Evolutionary conservation across 805 yeast genomes (phyloP), one percentile per base, ranked within the genome.

Genomic region (Ogataea nonfermentans): DNA sequence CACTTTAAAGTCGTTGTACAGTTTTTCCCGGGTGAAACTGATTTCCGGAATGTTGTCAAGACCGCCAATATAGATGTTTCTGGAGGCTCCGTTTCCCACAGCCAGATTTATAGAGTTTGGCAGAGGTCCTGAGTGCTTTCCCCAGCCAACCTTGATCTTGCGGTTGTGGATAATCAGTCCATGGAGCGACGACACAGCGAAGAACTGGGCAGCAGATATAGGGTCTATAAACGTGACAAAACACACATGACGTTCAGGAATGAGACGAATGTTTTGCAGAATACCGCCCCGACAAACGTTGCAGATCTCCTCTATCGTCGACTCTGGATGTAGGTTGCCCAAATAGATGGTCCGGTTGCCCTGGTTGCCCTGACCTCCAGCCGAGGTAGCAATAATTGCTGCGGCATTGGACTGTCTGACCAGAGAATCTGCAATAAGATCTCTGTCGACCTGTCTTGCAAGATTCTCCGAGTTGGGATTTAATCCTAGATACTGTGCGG

Each of bases 351-450:
- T 90, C 61, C 99, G 73, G 60, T 91, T 91, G 31, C 98, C 98
- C 49, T 89, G 70, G 59, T 91, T 91, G 42, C 80, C 79, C 17
- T 91, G 86, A 16, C 97, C 97, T 10, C 96, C 97, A 2, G 96
- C 95, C 37, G 90, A 79, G 0, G 95, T 84, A 1, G 96, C 96
- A 54, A 91, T 90, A 25, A 95, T 91, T n/a, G 96, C 96, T 6
- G 98, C 96, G 1, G 97, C 96, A 26, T 95, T 95, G 11, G 95
- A 81, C 65, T 93, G 97, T 63, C 88, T 95, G 26, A 91, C 85
- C 40, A 90, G 71, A 6, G 91, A 86, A 29, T 79, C 76, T 0
- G 90, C 81, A 48, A 77, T 77, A 47, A 74, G 67, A 53, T 77
- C 82, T 34, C 79, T 63, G 52, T 77, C 81, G 25, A 62, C 65